Percentiles rank a stretch among this genome's conserved stretches.
Evolutionary conservation across 176 grass and related monocot species (phyloP).

Genomic region (Alloteropsis semialata): DNA sequence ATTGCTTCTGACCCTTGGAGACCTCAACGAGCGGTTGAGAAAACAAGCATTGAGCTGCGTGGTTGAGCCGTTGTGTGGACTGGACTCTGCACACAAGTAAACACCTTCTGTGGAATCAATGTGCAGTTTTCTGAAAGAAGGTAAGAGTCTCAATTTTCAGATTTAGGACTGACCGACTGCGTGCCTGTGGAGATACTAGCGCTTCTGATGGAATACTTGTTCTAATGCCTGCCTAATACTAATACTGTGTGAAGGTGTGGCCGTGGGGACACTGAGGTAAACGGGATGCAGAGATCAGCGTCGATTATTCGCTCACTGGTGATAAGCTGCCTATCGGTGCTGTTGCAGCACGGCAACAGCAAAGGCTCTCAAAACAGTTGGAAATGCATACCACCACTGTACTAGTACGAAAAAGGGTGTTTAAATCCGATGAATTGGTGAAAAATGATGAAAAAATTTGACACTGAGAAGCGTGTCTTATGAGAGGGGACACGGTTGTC

Average conservation of each 20-base stretch:
- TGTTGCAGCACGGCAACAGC: too few relatives aligned
- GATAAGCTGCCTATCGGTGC: too few relatives aligned
- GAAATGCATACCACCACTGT: too few relatives aligned
- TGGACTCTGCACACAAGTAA: neutral
- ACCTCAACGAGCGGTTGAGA: neutral
- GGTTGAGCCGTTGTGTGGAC: neutral
- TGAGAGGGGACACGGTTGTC: too few relatives aligned
- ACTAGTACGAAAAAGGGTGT: too few relatives aligned
- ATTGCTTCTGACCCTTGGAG: slow-evolving; percentile 10
- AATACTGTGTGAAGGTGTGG: neutral
- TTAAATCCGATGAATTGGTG: too few relatives aligned
- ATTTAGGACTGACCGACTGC: neutral
- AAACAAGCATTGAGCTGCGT: neutral
- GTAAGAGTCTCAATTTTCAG: neutral
- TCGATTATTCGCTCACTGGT: too few relatives aligned
- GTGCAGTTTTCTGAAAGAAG: neutral
- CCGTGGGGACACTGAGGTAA: neutral
- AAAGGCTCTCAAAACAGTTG: neutral
- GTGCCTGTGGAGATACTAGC: neutral
- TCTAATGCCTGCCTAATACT: neutral
- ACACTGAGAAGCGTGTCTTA: too few relatives aligned
- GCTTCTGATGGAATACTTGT: too few relatives aligned
- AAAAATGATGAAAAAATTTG: too few relatives aligned
- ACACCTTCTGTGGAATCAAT: neutral
- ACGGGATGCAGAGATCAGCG: too few relatives aligned